Conservation (phyloP, 2,329 filamentous ascomycete genomes). For the Magnaporthiopsis incrustans region DNA sequence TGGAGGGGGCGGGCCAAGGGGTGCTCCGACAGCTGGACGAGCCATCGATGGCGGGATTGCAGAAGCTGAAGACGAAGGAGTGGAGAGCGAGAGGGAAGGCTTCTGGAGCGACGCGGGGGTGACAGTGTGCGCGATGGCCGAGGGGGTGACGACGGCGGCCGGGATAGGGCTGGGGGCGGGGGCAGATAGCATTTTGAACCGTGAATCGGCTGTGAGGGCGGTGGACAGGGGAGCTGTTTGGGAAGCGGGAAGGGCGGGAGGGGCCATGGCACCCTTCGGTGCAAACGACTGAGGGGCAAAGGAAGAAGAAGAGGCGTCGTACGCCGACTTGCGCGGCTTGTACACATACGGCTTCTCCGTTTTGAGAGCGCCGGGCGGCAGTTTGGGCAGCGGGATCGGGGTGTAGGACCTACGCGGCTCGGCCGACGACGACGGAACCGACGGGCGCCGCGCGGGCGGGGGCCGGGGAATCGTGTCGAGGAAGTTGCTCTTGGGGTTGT, state of each 20-base stretch:
- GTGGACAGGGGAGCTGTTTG: neutral
- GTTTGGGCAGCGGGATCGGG: slow-evolving; percentile 17
- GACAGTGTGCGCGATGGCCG: neutral
- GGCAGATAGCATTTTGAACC: slow-evolving; percentile 5
- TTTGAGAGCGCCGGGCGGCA: slow-evolving; percentile 19
- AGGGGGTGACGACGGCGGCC: slow-evolving; percentile 3
- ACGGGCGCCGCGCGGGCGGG: slow-evolving; percentile 20
- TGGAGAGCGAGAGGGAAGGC: neutral
- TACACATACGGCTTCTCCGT: slow-evolving; percentile 44
- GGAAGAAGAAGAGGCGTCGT: neutral
- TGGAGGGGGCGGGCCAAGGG: slow-evolving; percentile 7
- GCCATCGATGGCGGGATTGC: neutral
- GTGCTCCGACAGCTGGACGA: slow-evolving; percentile 5
- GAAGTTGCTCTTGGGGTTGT: slow-evolving; percentile 65
- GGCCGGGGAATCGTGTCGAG: slow-evolving; percentile 56
- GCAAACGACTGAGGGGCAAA: slow-evolving; percentile 5
- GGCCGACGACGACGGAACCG: slow-evolving; percentile 9
- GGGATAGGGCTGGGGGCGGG: slow-evolving; percentile 1
- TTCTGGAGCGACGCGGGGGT: neutral
- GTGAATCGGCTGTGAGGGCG: neutral
- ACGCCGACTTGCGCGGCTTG: slow-evolving; percentile 35
- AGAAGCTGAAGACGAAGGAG: neutral
- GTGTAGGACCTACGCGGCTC: slow-evolving; percentile 16
- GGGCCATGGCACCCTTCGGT: slow-evolving; percentile 5
- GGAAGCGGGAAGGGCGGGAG: slow-evolving; percentile 2